A percentile compares a stretch with the other conserved stretches of the same genome.
Evolutionary conservation across 805 yeast species (phyloP).

Genomic region (Pichia phayaonensis): DNA sequence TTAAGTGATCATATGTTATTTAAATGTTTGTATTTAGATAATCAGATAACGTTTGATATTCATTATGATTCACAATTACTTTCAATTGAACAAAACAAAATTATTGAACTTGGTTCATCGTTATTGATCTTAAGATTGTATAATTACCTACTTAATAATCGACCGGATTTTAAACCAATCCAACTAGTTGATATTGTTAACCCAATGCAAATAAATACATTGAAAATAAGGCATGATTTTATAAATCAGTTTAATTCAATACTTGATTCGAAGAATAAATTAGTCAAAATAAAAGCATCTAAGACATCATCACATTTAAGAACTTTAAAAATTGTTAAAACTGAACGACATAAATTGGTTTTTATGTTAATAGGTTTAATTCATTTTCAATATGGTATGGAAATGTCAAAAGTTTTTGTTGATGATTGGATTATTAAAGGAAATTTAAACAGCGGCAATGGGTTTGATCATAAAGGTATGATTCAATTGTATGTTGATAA

Average conservation of each 20-base stretch:
- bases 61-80: neutral
- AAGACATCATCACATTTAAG: neutral
- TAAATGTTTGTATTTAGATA: conserved; percentile 17
- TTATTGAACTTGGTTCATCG: conserved; percentile 10
- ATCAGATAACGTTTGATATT: neutral
- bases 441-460: conserved; percentile 6
- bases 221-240: conserved; percentile 14
- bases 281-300: neutral
- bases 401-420: conserved; percentile 16
- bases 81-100: conserved; percentile 6
- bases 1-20: conserved; percentile 17
- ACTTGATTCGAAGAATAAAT: conserved; percentile 7
- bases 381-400: conserved; percentile 18
- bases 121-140: conserved; percentile 5
- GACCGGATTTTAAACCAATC: neutral
- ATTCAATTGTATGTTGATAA: conserved; percentile 15
- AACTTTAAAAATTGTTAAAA: conserved; percentile 16
- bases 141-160: neutral
- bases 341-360: conserved; percentile 16
- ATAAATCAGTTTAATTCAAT: conserved; percentile 18
- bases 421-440: conserved; percentile 25
- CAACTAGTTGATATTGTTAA: neutral
- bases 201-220: conserved; percentile 3
- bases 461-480: conserved; percentile 23
- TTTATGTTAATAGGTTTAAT: conserved; percentile 23